Base-by-base conservation (phyloP, 2,329 filamentous ascomycete species). In the Lasiodiplodia hormozganensis region DNA sequence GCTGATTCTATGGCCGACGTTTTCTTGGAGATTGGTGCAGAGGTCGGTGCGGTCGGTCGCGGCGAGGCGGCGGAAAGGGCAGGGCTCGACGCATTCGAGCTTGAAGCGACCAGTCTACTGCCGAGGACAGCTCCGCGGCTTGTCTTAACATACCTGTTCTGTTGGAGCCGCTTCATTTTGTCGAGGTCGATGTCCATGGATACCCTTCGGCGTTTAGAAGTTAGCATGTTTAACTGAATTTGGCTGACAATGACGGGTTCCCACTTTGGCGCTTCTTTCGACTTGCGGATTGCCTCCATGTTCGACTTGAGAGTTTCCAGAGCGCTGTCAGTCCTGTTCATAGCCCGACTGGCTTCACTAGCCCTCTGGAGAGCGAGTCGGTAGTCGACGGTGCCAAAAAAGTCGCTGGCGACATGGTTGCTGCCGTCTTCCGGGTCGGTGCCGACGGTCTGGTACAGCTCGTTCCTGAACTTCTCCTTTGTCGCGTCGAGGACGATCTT, bases 201-300 rank as follows among this genome's bases (percentile, higher is more conserved):
- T 18, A 79, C 71, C 56, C 69, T 74, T 70, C 72, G 74, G 56
- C 77, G 5, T 31, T 25, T 76, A 34, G 18, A 21, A 11, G 52
- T 66, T 36, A 66, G 69, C 75, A 76, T 53, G 75, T 70, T 47
- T 34, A 76, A 74, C 67, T 60, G 69, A 18, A 10, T 36, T 1
- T 11, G 18, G 21, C 23, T 43, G 11, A 58, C n/a, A 28, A 47
- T 23, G 72, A 25, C 6, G 60, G 60, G 43, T 21, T 76, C 80
- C 75, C 78, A 82, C 81, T 85, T 86, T 76, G 87, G 88, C 47
- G 87, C 87, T 76, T 88, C 84, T 77, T 88, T 89, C 71, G 87
- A 84, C 74, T 88, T 82, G 74, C 88, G 82, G 64, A 87, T 84
- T 25, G 86, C 85, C 70, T 84, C 88, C 76, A 90, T 81, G 73